A percentile compares a stretch with the other conserved stretches of the same genome.
Conservation (phyloP, 208 protist genomes). For the Wallacemonas collosoma region DNA sequence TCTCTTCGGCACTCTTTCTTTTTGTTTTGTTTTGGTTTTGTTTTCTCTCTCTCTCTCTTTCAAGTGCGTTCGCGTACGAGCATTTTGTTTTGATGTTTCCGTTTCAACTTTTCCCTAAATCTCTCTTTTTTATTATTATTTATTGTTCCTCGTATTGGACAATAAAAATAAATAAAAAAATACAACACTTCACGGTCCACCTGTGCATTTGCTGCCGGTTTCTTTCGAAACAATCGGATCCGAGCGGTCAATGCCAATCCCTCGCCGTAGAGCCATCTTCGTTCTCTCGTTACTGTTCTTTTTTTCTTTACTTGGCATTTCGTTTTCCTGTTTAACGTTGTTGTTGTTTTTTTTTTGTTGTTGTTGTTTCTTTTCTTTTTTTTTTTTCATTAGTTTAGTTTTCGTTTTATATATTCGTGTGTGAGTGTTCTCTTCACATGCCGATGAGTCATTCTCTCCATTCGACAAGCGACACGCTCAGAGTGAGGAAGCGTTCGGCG, state of each 20-base stretch:
- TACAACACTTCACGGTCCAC: not conserved
- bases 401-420: not conserved
- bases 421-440: not conserved
- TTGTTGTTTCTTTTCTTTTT: not conserved
- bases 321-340: constrained; percentile 7
- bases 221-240: not conserved
- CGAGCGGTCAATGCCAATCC: not conserved
- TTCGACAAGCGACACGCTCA: not conserved
- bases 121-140: constrained; percentile 16
- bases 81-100: not conserved
- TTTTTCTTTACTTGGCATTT: not conserved
- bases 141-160: not conserved
- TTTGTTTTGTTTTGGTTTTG: not conserved
- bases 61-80: not conserved
- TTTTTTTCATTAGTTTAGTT: not conserved
- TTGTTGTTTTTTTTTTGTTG: constrained; percentile 15
- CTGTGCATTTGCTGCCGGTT: not conserved
- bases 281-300: not conserved
- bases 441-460: not conserved
- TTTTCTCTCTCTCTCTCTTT: not conserved
- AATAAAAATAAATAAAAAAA: not conserved
- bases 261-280: not conserved
- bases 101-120: constrained; percentile 5
- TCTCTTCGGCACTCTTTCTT: no score
- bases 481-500: no score